A percentile compares a stretch with the other conserved stretches of the same genome.
Evolutionary conservation across 768 basidiomycete species (phyloP).

Genomic region (Auricularia sp.): DNA sequence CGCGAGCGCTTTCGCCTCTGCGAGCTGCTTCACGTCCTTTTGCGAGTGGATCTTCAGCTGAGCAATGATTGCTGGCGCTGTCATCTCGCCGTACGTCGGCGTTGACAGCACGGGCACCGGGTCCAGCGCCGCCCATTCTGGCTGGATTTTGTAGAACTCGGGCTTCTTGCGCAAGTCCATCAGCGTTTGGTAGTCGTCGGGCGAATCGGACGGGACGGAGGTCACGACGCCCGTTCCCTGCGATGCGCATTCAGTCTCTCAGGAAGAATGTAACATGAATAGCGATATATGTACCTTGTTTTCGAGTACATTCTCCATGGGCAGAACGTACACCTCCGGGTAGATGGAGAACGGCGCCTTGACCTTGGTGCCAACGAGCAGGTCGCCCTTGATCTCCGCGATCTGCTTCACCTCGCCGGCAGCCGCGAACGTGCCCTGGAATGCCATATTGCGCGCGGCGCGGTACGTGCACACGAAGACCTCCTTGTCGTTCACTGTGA

Average conservation of each 20-base stretch:
- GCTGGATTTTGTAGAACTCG: slow-evolving; percentile 90
- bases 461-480: slow-evolving; percentile 84
- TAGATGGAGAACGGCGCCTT: slow-evolving; percentile 76
- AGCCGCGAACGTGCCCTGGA: slow-evolving; percentile 65
- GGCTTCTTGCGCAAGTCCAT: slow-evolving; percentile 92
- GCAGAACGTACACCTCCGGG: slow-evolving; percentile 86
- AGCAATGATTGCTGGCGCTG: slow-evolving; percentile 73
- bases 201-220: slow-evolving; percentile 96
- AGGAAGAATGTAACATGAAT: background rate
- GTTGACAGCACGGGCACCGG: slow-evolving; percentile 84
- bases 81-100: slow-evolving; percentile 86
- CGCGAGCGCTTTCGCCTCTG: slow-evolving; percentile 93
- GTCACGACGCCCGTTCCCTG: slow-evolving; percentile 93
- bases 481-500: slow-evolving; percentile 76
- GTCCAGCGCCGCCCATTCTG: slow-evolving; percentile 75
- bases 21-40: slow-evolving; percentile 86
- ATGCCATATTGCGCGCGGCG: slow-evolving; percentile 95
- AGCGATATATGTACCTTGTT: slow-evolving; percentile 52
- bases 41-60: slow-evolving; percentile 91
- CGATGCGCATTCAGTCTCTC: slow-evolving; percentile 23
- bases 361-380: slow-evolving; percentile 80
- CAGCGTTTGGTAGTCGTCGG: slow-evolving; percentile 88
- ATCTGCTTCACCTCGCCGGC: slow-evolving; percentile 68
- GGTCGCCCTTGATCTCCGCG: slow-evolving; percentile 66
- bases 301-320: slow-evolving; percentile 98